Evolutionary conservation across 352 stramenopile species (phyloP).

Genomic region (Phytophthora palmivora): DNA sequence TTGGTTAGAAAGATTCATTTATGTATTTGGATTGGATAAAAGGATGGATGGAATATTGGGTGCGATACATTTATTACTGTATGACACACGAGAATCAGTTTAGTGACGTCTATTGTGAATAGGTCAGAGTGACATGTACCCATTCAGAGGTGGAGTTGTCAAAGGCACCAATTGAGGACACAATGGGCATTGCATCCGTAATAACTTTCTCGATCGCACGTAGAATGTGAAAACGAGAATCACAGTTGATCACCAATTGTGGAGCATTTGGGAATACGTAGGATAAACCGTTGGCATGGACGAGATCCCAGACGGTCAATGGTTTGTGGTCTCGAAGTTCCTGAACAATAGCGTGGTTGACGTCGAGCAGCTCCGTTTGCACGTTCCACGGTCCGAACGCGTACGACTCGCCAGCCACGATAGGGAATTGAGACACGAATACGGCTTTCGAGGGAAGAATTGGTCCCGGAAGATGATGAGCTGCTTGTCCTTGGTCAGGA

Average conservation of each 20-base stretch:
- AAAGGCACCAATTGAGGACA: constrained; percentile 55
- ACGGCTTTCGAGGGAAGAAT: constrained; percentile 58
- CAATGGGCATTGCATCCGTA: constrained; percentile 77
- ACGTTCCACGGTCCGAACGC: constrained; percentile 68
- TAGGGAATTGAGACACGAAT: constrained; percentile 22
- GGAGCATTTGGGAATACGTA: constrained; percentile 71
- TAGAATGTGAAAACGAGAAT: constrained; percentile 61
- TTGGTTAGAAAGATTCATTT: no score
- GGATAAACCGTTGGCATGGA: constrained; percentile 51
- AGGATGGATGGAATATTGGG: no score
- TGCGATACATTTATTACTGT: no score
- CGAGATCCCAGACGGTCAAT: constrained; percentile 67
- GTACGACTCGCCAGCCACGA: constrained; percentile 50
- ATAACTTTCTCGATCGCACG: constrained; percentile 73
- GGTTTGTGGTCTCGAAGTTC: constrained; percentile 37
- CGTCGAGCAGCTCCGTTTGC: constrained; percentile 40
- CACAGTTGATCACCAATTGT: constrained; percentile 60
- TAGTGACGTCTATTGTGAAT: constrained; percentile 32
- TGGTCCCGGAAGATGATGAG: constrained; percentile 85
- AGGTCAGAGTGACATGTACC: constrained; percentile 52
- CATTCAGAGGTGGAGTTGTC: constrained; percentile 41
- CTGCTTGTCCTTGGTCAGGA: constrained; percentile 64
- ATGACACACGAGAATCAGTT: no score
- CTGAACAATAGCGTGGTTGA: constrained; percentile 31
- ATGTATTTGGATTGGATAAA: no score